phyloP scores from a whole-genome alignment of 441 rosid species.

The Bruguiera hainesii region DNA sequence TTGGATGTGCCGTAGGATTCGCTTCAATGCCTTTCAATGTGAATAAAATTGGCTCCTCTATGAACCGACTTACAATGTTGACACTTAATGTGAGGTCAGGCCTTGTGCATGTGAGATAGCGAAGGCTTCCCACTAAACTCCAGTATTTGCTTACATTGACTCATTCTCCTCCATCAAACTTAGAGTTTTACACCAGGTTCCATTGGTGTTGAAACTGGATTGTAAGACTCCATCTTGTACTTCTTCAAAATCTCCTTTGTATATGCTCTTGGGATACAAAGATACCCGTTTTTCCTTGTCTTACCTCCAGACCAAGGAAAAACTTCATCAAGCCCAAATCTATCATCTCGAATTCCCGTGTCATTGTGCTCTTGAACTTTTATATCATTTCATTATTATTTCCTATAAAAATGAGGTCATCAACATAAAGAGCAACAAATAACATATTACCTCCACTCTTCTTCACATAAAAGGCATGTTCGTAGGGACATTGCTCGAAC shows the following conservation, averaged over 20 bases:
- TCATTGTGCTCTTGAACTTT: neutral
- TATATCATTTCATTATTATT: neutral
- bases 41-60: too few relatives aligned
- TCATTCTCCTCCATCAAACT: neutral
- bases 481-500: too few relatives aligned
- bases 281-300: too few relatives aligned
- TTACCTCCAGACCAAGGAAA: too few relatives aligned
- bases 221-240: neutral
- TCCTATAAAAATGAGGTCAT: conserved; percentile 4
- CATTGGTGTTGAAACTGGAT: neutral
- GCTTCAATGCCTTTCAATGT: neutral
- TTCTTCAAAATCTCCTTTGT: too few relatives aligned
- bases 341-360: neutral
- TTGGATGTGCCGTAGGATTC: neutral
- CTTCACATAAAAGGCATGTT: too few relatives aligned
- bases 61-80: too few relatives aligned
- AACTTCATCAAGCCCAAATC: neutral
- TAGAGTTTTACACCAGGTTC: neutral
- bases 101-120: too few relatives aligned
- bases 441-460: too few relatives aligned
- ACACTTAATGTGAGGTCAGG: too few relatives aligned
- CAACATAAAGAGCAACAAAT: conserved; percentile 10
- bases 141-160: neutral
- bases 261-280: too few relatives aligned
- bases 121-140: too few relatives aligned